Base-by-base conservation (phyloP, 306 rosid species). In the Notholithocarpus densiflorus region DNA sequence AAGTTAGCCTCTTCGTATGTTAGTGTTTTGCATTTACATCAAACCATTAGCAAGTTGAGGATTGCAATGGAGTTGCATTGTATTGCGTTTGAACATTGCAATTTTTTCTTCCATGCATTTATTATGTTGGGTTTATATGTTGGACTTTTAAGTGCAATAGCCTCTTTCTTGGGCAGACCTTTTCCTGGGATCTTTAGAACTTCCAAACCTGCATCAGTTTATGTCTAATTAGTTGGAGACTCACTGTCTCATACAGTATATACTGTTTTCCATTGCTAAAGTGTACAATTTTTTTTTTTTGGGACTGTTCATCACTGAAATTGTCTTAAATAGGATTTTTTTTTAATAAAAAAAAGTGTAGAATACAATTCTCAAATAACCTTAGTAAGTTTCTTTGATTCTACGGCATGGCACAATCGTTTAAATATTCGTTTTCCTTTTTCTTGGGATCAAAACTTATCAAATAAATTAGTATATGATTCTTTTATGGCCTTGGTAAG, bases 1-100 rank as follows among this genome's bases (percentile, higher is more conserved):
- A 82, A 61, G n/a, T 48, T 75, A 23, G 78, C 56, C 19, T 59
- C 68, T 55, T 19, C 2, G 40, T 57, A 32, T 75, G 62, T 76
- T 53, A 60, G 79, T 75, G 31, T 34, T 66, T 66, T 17, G 14
- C 71, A 18, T 32, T 18, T 31, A 17, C 2, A 6, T 18, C 17
- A 7, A 3, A 7, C 15, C 48, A 66, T 66, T 26, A 8, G 3
- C 21, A 31, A 31, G 5, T 29, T 14, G 6, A 13, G 20, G 7
- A 5, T 14, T 29, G 53, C 53, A 11, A 48, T 48, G 53, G 53
- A 48, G 53, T 48, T 48, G 53, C 53, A 48, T 48, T 10, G 53
- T 48, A 48, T 48, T 48, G 53, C 53, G 53, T 48, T 11, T 48
- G 53, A 48, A 48, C 53, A 48, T 48, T 48, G 15, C 53, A 48